Conservation (phyloP, 352 stramenopile genomes). For the Elongisporangium undulatum region DNA sequence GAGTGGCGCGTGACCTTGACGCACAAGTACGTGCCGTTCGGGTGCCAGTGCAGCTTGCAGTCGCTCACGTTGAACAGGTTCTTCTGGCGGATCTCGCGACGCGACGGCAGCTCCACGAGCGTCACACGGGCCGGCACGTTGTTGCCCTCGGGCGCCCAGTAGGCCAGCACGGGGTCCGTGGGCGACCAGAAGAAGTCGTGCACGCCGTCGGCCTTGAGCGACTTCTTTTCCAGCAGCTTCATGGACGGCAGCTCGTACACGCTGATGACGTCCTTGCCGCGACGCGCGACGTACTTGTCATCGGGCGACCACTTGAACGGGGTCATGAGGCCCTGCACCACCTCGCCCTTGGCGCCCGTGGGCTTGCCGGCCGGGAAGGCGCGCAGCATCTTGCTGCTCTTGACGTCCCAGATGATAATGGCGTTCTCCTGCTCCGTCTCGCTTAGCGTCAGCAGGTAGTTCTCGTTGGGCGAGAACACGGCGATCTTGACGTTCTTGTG, state of each 20-base stretch:
- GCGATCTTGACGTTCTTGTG: conserved; percentile 94
- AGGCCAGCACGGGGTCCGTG: conserved; percentile 92
- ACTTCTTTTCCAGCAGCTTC: conserved; percentile 98
- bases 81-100: conserved; percentile 96
- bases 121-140: conserved; percentile 96
- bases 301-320: conserved; percentile 96
- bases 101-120: conserved; percentile 94
- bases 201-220: conserved; percentile 92
- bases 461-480: conserved; percentile 95
- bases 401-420: conserved; percentile 97
- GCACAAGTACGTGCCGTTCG: conserved; percentile 93
- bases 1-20: conserved; percentile 87
- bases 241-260: conserved; percentile 97
- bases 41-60: conserved; percentile 95
- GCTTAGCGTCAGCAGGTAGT: conserved; percentile 97
- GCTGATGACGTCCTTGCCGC: conserved; percentile 90
- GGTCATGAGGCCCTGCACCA: conserved; percentile 78
- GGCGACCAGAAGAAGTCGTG: conserved; percentile 98
- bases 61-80: conserved; percentile 98
- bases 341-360: conserved; percentile 60
- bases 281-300: conserved; percentile 94
- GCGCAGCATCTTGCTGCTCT: conserved; percentile 83
- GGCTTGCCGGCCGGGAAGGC: conserved; percentile 80
- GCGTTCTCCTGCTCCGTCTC: conserved; percentile 91
- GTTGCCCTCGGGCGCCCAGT: conserved; percentile 96